Evolutionary conservation across 2,329 filamentous ascomycete genomes (phyloP).

Genomic region (Tolypocladium nubicola): DNA sequence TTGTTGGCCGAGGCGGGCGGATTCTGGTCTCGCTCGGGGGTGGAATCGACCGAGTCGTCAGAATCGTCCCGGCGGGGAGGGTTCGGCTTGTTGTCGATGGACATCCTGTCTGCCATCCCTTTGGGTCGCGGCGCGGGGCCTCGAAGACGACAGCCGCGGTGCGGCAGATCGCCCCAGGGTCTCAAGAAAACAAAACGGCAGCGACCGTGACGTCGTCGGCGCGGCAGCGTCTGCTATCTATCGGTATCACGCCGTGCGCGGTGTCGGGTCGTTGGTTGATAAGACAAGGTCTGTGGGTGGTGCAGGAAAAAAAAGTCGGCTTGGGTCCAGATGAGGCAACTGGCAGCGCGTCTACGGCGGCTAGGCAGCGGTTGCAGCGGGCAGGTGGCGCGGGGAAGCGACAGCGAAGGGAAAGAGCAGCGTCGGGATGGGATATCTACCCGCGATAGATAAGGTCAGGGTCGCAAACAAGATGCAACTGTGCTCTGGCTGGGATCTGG

Average conservation of each 20-base stretch:
- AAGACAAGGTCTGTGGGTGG: slow-evolving; percentile 8
- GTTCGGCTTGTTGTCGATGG: slow-evolving; percentile 40
- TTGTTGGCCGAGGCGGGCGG: slow-evolving; percentile 20
- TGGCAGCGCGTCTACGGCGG: slow-evolving; percentile 15
- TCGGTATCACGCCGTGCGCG: background rate
- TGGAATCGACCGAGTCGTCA: slow-evolving; percentile 51
- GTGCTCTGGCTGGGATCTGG: background rate
- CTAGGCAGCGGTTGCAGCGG: slow-evolving; percentile 4
- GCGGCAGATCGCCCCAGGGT: slow-evolving; percentile 24
- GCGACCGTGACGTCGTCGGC: slow-evolving; percentile 21
- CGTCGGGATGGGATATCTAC: slow-evolving; percentile 10
- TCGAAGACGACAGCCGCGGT: slow-evolving; percentile 22
- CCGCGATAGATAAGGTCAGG: slow-evolving; percentile 15
- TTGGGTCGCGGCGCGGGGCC: slow-evolving; percentile 24
- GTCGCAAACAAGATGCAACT: background rate
- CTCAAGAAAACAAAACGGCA: slow-evolving; percentile 19
- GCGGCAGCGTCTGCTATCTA: slow-evolving; percentile 12
- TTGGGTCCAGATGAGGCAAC: slow-evolving; percentile 5
- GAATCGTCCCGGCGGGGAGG: slow-evolving; percentile 40
- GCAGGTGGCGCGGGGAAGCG: background rate
- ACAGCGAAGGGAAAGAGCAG: background rate
- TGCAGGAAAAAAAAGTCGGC: slow-evolving; percentile 13
- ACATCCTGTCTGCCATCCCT: slow-evolving; percentile 59
- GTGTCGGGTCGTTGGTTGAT: background rate
- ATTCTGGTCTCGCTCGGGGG: slow-evolving; percentile 43